Base-by-base conservation (phyloP, 768 basidiomycete species). In the Lepiota subincarnata region DNA sequence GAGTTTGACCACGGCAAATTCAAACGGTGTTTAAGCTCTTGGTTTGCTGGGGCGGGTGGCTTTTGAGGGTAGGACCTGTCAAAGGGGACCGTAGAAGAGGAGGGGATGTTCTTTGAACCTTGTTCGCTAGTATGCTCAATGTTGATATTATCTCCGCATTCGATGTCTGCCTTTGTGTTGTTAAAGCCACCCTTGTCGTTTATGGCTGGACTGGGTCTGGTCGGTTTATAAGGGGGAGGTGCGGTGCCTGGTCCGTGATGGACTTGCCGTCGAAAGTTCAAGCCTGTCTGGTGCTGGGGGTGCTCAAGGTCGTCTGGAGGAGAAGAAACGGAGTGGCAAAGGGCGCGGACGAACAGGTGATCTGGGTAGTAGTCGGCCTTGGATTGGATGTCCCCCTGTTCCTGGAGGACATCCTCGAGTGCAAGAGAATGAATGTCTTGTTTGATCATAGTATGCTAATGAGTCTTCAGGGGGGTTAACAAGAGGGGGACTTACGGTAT, bases 401-500 rank as follows among this genome's bases (percentile, higher is more conserved):
- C 73, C 55, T 82, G 79, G 4, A 87, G 70, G 26, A 86, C 71
- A 58, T 87, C 86, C 63, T 87, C 83, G 24, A 88, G 66, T 0
- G 82, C 79, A 7, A 87, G 77, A 0, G 83, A 81, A 62, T 86
- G 84, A 20, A 87, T 66, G 56, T 84, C 83, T 85, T 48, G 19
- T 11, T n/a, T 24, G 22, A 20, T 24, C 63, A 20, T 50, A 24
- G 5, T 24, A 37, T 35, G 44, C 19, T 50, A 46, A 36, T 1
- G 28, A 28, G 26, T n/a, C 22, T 31, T 22, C 31, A 4, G 34
- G 41, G 34, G 41, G 62, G 64, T 19, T n/a, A 22, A 35, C 42
- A 35, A 56, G 18, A n/a, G n/a, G n/a, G n/a, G 28, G 1, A 64
- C 73, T 55, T 53, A 83, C 84, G 77, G 59, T 83, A 85, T 58